phyloP scores from a whole-genome alignment of 305 asterid genomes.

The Salvia sclarea region DNA sequence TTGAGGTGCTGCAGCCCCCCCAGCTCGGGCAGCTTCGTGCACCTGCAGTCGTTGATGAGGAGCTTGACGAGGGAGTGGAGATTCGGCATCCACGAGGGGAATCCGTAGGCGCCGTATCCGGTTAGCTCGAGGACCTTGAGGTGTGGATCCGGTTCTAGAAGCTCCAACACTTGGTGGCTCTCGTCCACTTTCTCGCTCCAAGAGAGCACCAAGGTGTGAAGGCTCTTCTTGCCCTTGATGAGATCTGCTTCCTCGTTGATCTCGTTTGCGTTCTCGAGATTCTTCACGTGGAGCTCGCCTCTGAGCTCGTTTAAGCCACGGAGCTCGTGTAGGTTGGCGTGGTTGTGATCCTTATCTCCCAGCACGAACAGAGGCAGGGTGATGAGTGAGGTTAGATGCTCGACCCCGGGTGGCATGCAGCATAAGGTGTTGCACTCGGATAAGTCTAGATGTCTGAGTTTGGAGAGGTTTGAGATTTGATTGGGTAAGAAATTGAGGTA shows the following conservation, averaged over 20 bases:
- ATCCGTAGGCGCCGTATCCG: background rate
- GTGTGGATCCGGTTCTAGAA: background rate
- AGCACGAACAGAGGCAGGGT: conserved; percentile 13
- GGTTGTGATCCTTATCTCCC: background rate
- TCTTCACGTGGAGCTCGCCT: background rate
- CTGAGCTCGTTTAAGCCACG: background rate
- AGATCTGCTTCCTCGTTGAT: conserved; percentile 1
- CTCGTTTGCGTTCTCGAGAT: conserved; percentile 7
- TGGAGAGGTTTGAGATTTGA: background rate
- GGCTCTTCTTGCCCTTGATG: background rate
- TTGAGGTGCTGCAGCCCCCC: conserved; percentile 2
- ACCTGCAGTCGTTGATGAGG: background rate
- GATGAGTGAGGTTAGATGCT: background rate
- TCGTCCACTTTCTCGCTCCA: conserved; percentile 10
- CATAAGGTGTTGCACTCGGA: conserved; percentile 16
- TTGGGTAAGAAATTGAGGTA: conserved; percentile 6
- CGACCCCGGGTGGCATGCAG: background rate
- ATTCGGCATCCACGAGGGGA: conserved; percentile 20
- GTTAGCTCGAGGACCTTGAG: background rate
- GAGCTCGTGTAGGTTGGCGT: conserved; percentile 5
- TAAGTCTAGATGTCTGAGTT: conserved; percentile 12
- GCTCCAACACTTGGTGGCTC: background rate
- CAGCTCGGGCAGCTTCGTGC: background rate
- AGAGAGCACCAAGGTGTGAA: conserved; percentile 6
- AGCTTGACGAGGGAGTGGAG: background rate